Evolutionary conservation across 345 rosid genomes (phyloP).

Genomic region (Theobroma cacao): DNA sequence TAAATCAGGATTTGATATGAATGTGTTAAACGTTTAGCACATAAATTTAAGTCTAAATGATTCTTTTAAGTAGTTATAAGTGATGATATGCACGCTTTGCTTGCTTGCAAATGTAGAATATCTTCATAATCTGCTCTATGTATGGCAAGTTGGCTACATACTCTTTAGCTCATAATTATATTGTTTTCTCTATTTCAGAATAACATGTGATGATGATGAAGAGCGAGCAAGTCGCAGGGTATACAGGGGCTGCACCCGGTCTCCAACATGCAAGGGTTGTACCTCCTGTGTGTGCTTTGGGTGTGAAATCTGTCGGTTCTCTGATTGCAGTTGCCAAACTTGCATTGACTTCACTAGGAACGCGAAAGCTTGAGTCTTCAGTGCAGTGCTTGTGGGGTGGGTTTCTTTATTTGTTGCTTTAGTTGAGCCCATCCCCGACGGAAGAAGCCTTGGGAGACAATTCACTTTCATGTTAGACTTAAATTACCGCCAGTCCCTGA

Average conservation of each 20-base stretch:
- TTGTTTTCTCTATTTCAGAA: conserved; percentile 36
- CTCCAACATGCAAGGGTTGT: conserved; percentile 91
- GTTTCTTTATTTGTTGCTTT: not conserved
- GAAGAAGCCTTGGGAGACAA: not conserved
- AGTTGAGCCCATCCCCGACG: not conserved
- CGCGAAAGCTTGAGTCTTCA: conserved; percentile 38
- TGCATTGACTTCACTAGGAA: conserved; percentile 85
- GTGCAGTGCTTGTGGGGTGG: not conserved
- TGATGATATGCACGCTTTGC: not conserved
- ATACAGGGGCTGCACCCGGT: conserved; percentile 78
- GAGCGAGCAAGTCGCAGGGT: conserved; percentile 80
- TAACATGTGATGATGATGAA: conserved; percentile 69
- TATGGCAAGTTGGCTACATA: not conserved
- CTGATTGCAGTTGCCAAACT: conserved; percentile 92
- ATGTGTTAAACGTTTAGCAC: not conserved
- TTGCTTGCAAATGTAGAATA: not conserved
- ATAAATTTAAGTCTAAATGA: not conserved
- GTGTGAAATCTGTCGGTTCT: conserved; percentile 80
- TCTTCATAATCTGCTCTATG: not conserved
- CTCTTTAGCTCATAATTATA: not conserved
- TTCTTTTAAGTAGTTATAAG: not conserved
- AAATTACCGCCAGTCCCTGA: not conserved
- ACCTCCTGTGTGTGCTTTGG: conserved; percentile 98
- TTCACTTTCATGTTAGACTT: not conserved
- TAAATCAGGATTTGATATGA: not conserved